phyloP scores from a whole-genome alignment of 2,329 filamentous ascomycete species.

The Sclerotinia subarctica region DNA sequence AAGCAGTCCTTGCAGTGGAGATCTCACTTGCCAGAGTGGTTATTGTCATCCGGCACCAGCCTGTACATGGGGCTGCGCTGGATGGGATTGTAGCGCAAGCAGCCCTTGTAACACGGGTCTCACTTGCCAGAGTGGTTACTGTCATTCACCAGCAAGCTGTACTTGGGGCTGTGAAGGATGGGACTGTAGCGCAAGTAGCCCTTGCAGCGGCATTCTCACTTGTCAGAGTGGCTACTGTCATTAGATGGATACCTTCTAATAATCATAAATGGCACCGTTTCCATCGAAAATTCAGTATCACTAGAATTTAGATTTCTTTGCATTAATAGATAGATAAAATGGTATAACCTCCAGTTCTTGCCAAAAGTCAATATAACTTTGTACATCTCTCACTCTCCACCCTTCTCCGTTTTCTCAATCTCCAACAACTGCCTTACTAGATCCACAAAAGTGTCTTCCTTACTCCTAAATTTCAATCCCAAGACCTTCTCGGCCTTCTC shows the following conservation, averaged over 20 bases:
- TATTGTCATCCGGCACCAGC: too few relatives aligned
- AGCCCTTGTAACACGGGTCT: constrained; percentile 4
- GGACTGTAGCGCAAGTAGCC: constrained; percentile 14
- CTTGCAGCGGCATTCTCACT: constrained; percentile 5
- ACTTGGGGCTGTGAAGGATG: constrained; percentile 2
- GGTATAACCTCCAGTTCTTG: background rate
- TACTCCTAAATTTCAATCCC: constrained; percentile 23
- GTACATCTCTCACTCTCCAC: background rate
- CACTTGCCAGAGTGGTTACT: background rate
- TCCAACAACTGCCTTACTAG: constrained; percentile 31
- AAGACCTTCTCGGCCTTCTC: constrained; percentile 24
- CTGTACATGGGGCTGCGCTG: constrained; percentile 19
- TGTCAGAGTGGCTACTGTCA: constrained; percentile 15
- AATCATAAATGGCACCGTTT: too few relatives aligned
- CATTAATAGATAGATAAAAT: background rate
- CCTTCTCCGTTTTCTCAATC: constrained; percentile 22
- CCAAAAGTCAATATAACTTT: background rate
- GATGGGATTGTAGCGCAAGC: constrained; percentile 8
- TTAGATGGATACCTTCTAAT: background rate
- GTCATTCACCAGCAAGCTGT: too few relatives aligned
- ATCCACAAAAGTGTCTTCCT: constrained; percentile 33
- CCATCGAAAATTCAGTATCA: background rate
- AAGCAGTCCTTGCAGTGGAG: background rate
- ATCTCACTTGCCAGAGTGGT: background rate
- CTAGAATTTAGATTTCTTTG: background rate